Evolutionary conservation across 257 asterid species (phyloP).

Genomic region (Nyctanthes arbortristis): DNA sequence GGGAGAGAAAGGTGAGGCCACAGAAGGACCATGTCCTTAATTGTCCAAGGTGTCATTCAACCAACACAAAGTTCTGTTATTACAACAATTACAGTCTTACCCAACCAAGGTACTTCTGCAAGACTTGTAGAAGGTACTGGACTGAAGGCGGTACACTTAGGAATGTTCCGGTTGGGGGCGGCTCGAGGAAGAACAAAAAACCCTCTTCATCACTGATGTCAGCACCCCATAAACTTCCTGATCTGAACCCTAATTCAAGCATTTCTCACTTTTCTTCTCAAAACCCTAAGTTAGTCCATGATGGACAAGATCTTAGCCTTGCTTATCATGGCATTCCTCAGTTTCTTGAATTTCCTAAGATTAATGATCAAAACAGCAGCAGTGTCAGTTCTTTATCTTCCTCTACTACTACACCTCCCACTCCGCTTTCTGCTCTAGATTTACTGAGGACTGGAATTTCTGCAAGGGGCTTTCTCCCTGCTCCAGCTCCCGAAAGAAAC

Average conservation of each 20-base stretch:
- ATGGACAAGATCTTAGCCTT: constrained; percentile 63
- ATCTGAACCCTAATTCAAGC: constrained; percentile 44
- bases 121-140: constrained; percentile 85
- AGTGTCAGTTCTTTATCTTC: constrained; percentile 31
- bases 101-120: constrained; percentile 85
- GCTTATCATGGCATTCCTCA: constrained; percentile 42
- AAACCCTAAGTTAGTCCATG: constrained; percentile 44
- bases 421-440: constrained; percentile 48
- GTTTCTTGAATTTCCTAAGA: constrained; percentile 51
- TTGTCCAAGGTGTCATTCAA: constrained; percentile 76
- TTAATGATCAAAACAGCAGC: constrained; percentile 26
- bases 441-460: constrained; percentile 47
- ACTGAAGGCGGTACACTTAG: constrained; percentile 85
- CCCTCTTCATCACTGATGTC: constrained; percentile 30
- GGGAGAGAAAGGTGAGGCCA: constrained; percentile 62
- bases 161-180: constrained; percentile 81
- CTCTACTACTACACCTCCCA: constrained; percentile 24
- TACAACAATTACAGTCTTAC: constrained; percentile 82
- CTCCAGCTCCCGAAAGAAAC: constrained; percentile 26
- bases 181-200: constrained; percentile 63
- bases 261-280: constrained; percentile 31
- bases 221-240: constrained; percentile 36
- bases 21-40: constrained; percentile 54
- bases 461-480: constrained; percentile 36
- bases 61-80: constrained; percentile 77